Conservation (phyloP, 306 rosid genomes). For the Canavalia gladiata region DNA sequence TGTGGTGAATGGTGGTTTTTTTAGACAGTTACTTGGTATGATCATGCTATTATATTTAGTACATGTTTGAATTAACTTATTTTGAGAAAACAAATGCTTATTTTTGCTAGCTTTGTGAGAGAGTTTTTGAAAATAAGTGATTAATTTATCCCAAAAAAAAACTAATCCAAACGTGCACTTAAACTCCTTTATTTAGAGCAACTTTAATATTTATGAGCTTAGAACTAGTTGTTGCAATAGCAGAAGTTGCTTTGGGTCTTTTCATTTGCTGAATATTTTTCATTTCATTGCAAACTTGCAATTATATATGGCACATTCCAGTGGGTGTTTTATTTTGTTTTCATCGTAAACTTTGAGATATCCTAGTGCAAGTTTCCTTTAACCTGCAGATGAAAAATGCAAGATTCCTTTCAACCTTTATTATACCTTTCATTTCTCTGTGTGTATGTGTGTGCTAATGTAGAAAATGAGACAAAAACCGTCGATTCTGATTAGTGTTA, state of each 20-base stretch:
- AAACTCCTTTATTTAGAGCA: not conserved
- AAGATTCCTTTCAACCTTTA: not conserved
- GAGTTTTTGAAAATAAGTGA: too few species aligned
- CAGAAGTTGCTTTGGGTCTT: conserved; percentile 6
- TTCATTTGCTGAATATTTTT: not conserved
- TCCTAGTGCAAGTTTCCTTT: conserved; percentile 1
- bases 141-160: too few species aligned
- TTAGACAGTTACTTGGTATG: not conserved
- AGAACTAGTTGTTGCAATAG: conserved; percentile 3
- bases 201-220: not conserved
- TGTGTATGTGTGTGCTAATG: not conserved
- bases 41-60: too few species aligned
- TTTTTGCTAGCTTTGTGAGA: too few species aligned
- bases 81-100: too few species aligned
- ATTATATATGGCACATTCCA: conserved; percentile 1
- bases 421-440: not conserved
- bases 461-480: not conserved
- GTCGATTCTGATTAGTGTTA: not conserved
- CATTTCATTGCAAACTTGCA: conserved; percentile 8
- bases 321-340: conserved; percentile 24
- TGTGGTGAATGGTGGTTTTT: conserved; percentile 18
- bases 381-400: conserved; percentile 16
- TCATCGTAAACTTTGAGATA: not conserved
- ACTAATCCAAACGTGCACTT: too few species aligned
- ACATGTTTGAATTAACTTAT: too few species aligned